Evolutionary conservation across 1,284 basidiomycete genomes (phyloP).

Genomic region (Macrocystidia cucumis): DNA sequence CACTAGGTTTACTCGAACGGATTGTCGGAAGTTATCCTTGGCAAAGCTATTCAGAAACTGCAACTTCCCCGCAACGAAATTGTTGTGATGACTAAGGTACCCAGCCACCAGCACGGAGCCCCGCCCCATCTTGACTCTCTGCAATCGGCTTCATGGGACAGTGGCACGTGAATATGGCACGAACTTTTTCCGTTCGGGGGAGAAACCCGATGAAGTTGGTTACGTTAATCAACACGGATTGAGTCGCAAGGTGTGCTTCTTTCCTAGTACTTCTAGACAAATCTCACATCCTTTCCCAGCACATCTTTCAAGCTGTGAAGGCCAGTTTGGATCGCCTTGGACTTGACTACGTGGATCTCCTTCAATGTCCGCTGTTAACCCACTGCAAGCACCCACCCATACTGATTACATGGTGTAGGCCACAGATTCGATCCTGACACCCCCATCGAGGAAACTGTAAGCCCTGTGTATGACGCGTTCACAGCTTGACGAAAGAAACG

Average conservation of each 20-base stretch:
- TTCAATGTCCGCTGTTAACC: slow-evolving; percentile 38
- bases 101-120: neutral
- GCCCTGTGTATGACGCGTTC: neutral
- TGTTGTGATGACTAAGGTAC: slow-evolving; percentile 72
- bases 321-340: slow-evolving; percentile 57
- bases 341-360: slow-evolving; percentile 64
- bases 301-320: slow-evolving; percentile 71
- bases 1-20: slow-evolving; percentile 60
- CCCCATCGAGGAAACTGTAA: slow-evolving; percentile 48
- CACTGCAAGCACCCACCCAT: neutral
- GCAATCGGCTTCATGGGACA: slow-evolving; percentile 26
- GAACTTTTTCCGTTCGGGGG: slow-evolving; percentile 10
- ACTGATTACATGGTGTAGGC: slow-evolving; percentile 15
- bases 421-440: slow-evolving; percentile 58
- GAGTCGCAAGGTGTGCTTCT: slow-evolving; percentile 35
- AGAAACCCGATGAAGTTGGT: slow-evolving; percentile 30
- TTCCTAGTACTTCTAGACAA: neutral
- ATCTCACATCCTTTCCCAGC: slow-evolving; percentile 22
- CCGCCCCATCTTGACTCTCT: neutral
- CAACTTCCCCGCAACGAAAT: slow-evolving; percentile 69
- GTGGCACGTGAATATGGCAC: slow-evolving; percentile 23
- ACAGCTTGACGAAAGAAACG: neutral
- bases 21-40: slow-evolving; percentile 66
- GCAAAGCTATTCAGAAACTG: slow-evolving; percentile 71
- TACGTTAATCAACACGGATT: slow-evolving; percentile 53